Percentiles rank a stretch among this genome's conserved stretches.
phyloP scores from a whole-genome alignment of 495 filamentous ascomycete genomes.

The Hypoxylon trugodes region DNA sequence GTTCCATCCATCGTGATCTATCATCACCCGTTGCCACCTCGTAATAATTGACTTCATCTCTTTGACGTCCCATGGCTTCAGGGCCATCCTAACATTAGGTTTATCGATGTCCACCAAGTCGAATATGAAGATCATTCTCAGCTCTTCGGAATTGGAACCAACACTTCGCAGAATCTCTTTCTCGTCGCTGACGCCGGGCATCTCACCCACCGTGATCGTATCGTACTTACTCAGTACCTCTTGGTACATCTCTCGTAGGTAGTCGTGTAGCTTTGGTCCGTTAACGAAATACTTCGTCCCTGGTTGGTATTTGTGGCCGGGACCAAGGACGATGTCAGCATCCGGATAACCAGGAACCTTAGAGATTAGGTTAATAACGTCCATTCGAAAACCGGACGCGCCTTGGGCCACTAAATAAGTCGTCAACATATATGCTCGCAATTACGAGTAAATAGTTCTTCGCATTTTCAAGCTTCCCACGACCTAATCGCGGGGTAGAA shows the following conservation, averaged over 20 bases:
- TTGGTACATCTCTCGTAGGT: conserved; percentile 59
- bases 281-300: conserved; percentile 63
- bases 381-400: conserved; percentile 69
- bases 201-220: conserved; percentile 70
- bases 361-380: conserved; percentile 71
- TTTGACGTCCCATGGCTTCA: conserved; percentile 59
- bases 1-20: conserved; percentile 68
- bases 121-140: conserved; percentile 75
- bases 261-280: conserved; percentile 70
- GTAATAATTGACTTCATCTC: conserved; percentile 64
- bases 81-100: conserved; percentile 48
- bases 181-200: conserved; percentile 62
- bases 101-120: conserved; percentile 65
- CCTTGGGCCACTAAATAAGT: conserved; percentile 56
- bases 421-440: too few relatives aligned
- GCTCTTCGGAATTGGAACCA: conserved; percentile 60
- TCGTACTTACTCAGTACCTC: conserved; percentile 66
- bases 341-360: conserved; percentile 67
- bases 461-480: too few relatives aligned
- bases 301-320: conserved; percentile 59
- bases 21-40: conserved; percentile 68
- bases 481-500: too few relatives aligned
- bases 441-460: too few relatives aligned
- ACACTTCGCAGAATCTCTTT: conserved; percentile 64
- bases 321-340: conserved; percentile 57